A percentile compares a stretch with the other conserved stretches of the same genome.
These are phyloP conservation scores for Phytophthora pseudosyringae DNA, from an alignment of 352 stramenopile genomes.

Conservation along the genomic window DNA sequence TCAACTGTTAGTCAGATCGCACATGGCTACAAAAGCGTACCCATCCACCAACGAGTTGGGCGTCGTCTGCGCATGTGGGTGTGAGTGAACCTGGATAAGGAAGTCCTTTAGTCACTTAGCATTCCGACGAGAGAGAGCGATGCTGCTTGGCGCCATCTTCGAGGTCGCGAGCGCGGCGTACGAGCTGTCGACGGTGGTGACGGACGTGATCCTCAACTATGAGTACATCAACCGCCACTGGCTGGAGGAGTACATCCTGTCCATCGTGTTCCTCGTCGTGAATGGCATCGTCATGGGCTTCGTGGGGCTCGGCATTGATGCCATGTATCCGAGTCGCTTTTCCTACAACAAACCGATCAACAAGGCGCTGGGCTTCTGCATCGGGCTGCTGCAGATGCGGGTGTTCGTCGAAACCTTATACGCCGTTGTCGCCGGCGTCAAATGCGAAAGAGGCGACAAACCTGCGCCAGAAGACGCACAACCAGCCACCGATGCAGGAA, in stretches of 20 bases:
- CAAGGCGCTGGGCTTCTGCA: slow-evolving; percentile 38
- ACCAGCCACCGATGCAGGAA: background rate
- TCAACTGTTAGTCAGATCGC: background rate
- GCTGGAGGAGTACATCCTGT: slow-evolving; percentile 78
- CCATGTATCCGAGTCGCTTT: slow-evolving; percentile 47
- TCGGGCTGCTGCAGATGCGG: slow-evolving; percentile 70
- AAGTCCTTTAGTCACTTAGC: slow-evolving; percentile 4
- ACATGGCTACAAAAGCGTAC: slow-evolving; percentile 1
- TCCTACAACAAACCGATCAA: slow-evolving; percentile 38
- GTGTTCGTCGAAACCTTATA: slow-evolving; percentile 66
- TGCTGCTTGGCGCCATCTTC: slow-evolving; percentile 38
- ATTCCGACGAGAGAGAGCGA: background rate
- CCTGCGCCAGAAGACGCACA: background rate
- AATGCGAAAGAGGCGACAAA: slow-evolving; percentile 14
- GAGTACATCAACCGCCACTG: slow-evolving; percentile 78
- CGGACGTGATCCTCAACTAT: slow-evolving; percentile 72
- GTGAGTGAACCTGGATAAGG: too few relatives aligned
- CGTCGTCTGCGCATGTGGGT: too few relatives aligned
- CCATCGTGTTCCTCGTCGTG: slow-evolving; percentile 67
- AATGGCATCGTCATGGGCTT: slow-evolving; percentile 69
- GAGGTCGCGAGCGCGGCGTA: slow-evolving; percentile 57
- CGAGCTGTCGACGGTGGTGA: slow-evolving; percentile 73
- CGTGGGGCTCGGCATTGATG: slow-evolving; percentile 61
- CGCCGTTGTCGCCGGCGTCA: slow-evolving; percentile 25
- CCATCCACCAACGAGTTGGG: slow-evolving; percentile 1